Evolutionary conservation across 768 basidiomycete species (phyloP), one percentile per base, ranked within the genome.

Genomic region (Arthromyces matolae): DNA sequence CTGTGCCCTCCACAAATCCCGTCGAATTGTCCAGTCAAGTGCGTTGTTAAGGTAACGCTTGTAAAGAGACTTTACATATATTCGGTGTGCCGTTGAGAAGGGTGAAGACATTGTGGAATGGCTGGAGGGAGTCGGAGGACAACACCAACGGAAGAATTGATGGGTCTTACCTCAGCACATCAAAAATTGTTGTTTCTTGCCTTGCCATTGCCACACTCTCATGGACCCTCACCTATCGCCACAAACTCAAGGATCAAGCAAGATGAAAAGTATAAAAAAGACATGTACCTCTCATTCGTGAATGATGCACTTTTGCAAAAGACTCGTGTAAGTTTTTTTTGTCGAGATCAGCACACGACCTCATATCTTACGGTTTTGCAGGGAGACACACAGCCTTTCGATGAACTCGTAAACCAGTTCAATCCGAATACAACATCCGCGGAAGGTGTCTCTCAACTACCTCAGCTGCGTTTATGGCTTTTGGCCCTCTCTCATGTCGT

Each of bases 51-150:
- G 78, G 57, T 82, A 80, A 29, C 93, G 85, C 60, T 80, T 85
- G 76, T 96, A 97, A 5, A 98, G 79, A 8, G 89, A 90, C 71
- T 95, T 91, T 64, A 93, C 91, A 62, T 93, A 86, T 58, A 80
- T 77, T 63, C 83, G 80, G 71, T 90, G 89, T 4, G 82, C 86
- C 27, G 80, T 70, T 33, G 85, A 77, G 71, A 90, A 92, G 28
- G 86, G 71, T 44, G 69, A 60, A 35, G 82, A 72, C 81, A 83
- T 83, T 53, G 65, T 67, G 50, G 45, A 52, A 44, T 48, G 52
- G 49, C 47, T 47, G 43, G 57, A 44, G 38, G 19, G 10, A 25
- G 14, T 27, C n/a, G n/a, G n/a, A 31, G 40, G 23, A 43, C 19
- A 13, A 8, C 25, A 29, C 35, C 34, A 20, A 18, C 35, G 29